Percentiles rank a stretch among this genome's conserved stretches.
Evolutionary conservation across 2,329 filamentous ascomycete genomes (phyloP).

Genomic region (Monosporascus sp.): DNA sequence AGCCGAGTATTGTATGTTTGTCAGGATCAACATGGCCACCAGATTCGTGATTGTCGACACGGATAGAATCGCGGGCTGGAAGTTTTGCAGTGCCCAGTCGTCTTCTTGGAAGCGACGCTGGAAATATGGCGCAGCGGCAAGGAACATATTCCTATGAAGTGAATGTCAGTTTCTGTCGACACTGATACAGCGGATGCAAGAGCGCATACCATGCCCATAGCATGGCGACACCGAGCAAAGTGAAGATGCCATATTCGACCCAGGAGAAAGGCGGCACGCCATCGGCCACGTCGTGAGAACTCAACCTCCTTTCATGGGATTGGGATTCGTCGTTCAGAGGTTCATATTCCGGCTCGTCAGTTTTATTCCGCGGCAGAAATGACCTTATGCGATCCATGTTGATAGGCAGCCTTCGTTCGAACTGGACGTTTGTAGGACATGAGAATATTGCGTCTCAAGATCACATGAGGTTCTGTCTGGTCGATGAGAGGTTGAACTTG

Average conservation of each 20-base stretch:
- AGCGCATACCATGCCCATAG: conserved; percentile 83
- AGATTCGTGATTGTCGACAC: conserved; percentile 84
- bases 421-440: background rate
- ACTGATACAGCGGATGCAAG: background rate
- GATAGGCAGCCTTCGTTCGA: background rate
- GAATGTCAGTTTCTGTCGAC: background rate
- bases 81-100: conserved; percentile 70
- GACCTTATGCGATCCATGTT: conserved; percentile 35
- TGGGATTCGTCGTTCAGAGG: conserved; percentile 26
- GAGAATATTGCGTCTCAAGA: background rate
- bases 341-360: conserved; percentile 28
- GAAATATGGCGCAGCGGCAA: conserved; percentile 92
- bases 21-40: conserved; percentile 67
- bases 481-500: too few relatives aligned
- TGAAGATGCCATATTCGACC: conserved; percentile 80
- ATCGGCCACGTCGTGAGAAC: conserved; percentile 27
- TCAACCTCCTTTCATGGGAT: conserved; percentile 11
- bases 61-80: conserved; percentile 84
- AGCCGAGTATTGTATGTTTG: conserved; percentile 73
- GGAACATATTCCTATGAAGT: conserved; percentile 79
- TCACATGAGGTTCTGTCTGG: too few relatives aligned
- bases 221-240: conserved; percentile 85
- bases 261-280: conserved; percentile 66
- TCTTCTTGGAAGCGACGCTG: conserved; percentile 70
- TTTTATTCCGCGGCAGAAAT: conserved; percentile 28